A percentile compares a stretch with the other conserved stretches of the same genome.
Conservation (phyloP, 1,139 yeast species). For the Eremothecium sinecaudum region DNA sequence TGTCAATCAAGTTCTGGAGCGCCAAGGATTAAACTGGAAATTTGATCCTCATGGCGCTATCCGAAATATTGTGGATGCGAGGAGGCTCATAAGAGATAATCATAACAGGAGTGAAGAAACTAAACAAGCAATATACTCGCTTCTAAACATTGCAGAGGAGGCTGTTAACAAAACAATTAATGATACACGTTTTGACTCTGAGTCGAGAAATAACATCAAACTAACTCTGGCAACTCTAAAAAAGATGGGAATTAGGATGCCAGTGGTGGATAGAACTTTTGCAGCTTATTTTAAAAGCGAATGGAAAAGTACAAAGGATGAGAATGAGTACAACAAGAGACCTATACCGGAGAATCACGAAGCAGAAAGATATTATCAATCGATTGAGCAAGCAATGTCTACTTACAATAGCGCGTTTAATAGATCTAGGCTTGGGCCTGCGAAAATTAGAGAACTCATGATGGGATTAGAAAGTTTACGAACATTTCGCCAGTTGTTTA, state of each 20-base stretch:
- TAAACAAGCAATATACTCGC: slow-evolving; percentile 15
- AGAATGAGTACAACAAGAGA: background rate
- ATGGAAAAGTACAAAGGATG: background rate
- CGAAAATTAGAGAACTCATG: background rate
- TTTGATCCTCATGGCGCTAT: slow-evolving; percentile 7
- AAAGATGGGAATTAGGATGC: slow-evolving; percentile 4
- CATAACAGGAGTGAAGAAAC: slow-evolving; percentile 15
- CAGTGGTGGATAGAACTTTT: slow-evolving; percentile 7
- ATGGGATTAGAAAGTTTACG: slow-evolving; percentile 1
- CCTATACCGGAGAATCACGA: background rate
- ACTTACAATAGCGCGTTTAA: slow-evolving; percentile 1
- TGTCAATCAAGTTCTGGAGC: slow-evolving; percentile 4
- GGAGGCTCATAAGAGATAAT: slow-evolving; percentile 14
- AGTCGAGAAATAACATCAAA: slow-evolving; percentile 1
- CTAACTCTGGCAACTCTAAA: slow-evolving; percentile 2
- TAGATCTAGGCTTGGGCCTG: slow-evolving; percentile 1
- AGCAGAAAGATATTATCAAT: background rate
- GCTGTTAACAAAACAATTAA: slow-evolving; percentile 3
- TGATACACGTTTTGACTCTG: background rate
- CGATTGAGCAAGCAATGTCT: slow-evolving; percentile 1
- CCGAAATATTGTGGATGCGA: slow-evolving; percentile 21
- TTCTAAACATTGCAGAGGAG: slow-evolving; percentile 14
- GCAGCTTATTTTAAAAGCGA: slow-evolving; percentile 1
- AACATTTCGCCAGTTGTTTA: background rate
- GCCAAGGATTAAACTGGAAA: slow-evolving; percentile 7